Percentiles rank a stretch among this genome's conserved stretches.
phyloP scores from a whole-genome alignment of 2,329 filamentous ascomycete genomes.

The Mycosphaerelloides madeirae region DNA sequence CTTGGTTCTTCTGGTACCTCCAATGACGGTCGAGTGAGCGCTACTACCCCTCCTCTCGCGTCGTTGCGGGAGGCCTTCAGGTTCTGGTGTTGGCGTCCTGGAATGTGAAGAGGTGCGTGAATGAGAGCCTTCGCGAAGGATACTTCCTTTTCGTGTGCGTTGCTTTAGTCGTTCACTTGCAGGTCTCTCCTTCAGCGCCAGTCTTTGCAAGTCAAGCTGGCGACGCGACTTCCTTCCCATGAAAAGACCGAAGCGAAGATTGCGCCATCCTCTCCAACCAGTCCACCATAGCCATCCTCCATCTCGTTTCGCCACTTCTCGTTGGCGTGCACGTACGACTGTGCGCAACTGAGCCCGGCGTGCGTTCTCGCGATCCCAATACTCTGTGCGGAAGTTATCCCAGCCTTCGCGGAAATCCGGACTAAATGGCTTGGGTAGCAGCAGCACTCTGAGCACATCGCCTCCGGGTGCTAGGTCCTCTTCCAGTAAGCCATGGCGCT shows the following conservation, averaged over 20 bases:
- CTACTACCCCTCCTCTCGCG: conserved; percentile 25
- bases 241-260: conserved; percentile 23
- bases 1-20: conserved; percentile 18
- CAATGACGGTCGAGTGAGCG: conserved; percentile 13
- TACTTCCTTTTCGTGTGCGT: conserved; percentile 16
- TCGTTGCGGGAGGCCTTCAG: conserved; percentile 13
- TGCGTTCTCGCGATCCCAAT: conserved; percentile 96
- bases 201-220: conserved; percentile 27
- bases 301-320: conserved; percentile 62
- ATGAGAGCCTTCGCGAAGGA: conserved; percentile 23
- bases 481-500: conserved; percentile 52
- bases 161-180: conserved; percentile 15
- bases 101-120: conserved; percentile 22
- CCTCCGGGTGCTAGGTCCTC: conserved; percentile 88
- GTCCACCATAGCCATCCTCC: conserved; percentile 85
- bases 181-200: conserved; percentile 26
- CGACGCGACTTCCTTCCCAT: conserved; percentile 24
- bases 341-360: conserved; percentile 67
- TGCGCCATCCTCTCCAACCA: conserved; percentile 58
- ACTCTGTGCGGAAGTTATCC: conserved; percentile 89
- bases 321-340: conserved; percentile 65
- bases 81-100: conserved; percentile 25
- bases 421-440: conserved; percentile 91
- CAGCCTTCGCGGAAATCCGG: conserved; percentile 93
- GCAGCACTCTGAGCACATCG: conserved; percentile 82